Base-by-base conservation (phyloP, 495 filamentous ascomycete genomes). In the Penicillium cinerascens region DNA sequence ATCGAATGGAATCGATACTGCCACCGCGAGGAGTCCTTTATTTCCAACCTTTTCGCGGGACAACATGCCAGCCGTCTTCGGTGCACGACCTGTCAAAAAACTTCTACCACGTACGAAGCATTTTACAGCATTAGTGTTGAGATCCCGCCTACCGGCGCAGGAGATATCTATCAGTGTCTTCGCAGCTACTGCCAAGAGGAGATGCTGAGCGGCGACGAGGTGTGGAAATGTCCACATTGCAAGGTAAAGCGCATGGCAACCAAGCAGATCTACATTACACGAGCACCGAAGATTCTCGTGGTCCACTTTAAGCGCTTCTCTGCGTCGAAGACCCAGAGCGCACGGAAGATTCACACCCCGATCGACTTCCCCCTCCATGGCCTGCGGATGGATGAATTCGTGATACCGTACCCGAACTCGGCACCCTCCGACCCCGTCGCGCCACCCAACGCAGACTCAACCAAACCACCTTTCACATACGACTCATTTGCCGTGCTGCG, bases 241-340 rank as follows among this genome's bases (percentile, higher is more conserved):
- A 87, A 87, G 51, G 76, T 76, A 46, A 75, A 81, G 47, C 77
- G 85, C 11, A 84, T 85, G 54, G 86, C 86, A 10, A 87, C 78
- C 11, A 89, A 88, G 53, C 82, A 84, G 52, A 84, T 90, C 51
- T 86, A 84, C 29, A 82, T 90, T 54, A 88, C 86, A 16, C 80
- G 87, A 7, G 82, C 85, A 1, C 87, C 87, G 0, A 78, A 86
- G 44, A 81, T 84, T 56, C 71, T 90, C 4, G 84, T 89, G n/a
- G 71, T 90, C 6, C 86, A 89, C 56, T 83, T 90, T 63, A 90
- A 89, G 64, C 83, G 87, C 25, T 89, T 89, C 63, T 78, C 78
- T 3, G 78, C 81, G 6, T 77, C 73, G 8, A 80, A 80, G 62
- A 73, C 73, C 15, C 71, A 86, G 47, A 71, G 68, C 27, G 76